These are phyloP conservation scores for Citrus inodora DNA, from an alignment of 345 rosid genomes.

Conservation along the genomic window DNA sequence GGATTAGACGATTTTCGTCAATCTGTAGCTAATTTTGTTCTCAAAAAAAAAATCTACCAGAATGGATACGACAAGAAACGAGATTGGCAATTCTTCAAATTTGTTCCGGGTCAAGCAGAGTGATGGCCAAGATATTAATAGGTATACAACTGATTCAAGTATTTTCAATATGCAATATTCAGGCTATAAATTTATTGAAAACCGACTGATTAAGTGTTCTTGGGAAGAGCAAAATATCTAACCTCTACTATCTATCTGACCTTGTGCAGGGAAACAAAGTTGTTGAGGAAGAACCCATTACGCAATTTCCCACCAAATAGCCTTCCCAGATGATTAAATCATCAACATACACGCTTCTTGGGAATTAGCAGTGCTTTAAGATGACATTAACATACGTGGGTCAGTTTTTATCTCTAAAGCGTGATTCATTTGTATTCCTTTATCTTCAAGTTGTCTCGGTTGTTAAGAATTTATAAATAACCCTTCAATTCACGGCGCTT, in stretches of 20 bases:
- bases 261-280: conserved; percentile 63
- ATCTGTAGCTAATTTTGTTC: background rate
- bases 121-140: conserved; percentile 41
- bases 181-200: background rate
- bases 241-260: background rate
- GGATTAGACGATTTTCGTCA: background rate
- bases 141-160: conserved; percentile 19
- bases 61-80: conserved; percentile 1
- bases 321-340: conserved; percentile 56
- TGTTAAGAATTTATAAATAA: background rate
- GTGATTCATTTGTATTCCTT: conserved; percentile 2
- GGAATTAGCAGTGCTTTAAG: background rate
- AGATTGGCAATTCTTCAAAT: conserved; percentile 29
- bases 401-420: conserved; percentile 55
- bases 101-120: conserved; percentile 34
- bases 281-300: conserved; percentile 73
- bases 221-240: background rate
- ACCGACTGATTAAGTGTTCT: background rate
- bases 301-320: conserved; percentile 73
- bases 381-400: background rate
- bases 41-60: conserved; percentile 14
- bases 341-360: background rate
- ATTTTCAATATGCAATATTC: background rate
- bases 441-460: background rate
- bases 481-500: background rate